Evolutionary conservation across 768 basidiomycete genomes (phyloP).

Genomic region (Kwoniella newhampshirensis): DNA sequence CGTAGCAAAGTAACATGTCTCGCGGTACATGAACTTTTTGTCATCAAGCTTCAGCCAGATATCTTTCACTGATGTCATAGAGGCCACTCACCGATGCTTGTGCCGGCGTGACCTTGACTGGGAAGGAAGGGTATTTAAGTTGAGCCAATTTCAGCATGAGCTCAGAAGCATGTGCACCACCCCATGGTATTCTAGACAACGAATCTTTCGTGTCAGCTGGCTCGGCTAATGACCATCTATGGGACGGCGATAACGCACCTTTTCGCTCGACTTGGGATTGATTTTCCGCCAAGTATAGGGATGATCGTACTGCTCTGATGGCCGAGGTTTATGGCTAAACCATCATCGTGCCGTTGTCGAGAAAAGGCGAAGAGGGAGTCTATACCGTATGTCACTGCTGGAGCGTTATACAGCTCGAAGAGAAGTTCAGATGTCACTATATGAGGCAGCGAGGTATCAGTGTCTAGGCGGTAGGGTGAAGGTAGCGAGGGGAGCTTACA

Average conservation of each 20-base stretch:
- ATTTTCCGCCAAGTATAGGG: conserved; percentile 78
- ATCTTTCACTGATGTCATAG: too few relatives aligned
- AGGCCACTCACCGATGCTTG: conserved; percentile 70
- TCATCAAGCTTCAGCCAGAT: not conserved
- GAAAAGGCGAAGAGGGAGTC: conserved; percentile 93
- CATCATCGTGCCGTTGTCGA: conserved; percentile 69
- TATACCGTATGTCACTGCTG: conserved; percentile 79
- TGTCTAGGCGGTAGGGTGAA: too few relatives aligned
- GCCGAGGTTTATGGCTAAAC: conserved; percentile 85
- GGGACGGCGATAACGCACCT: conserved; percentile 59
- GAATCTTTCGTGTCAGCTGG: not conserved
- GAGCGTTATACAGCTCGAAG: conserved; percentile 88
- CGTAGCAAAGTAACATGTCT: conserved; percentile 75
- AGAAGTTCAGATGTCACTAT: conserved; percentile 92
- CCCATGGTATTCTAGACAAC: conserved; percentile 82
- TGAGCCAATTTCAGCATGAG: conserved; percentile 90
- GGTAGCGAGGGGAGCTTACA: conserved; percentile 59
- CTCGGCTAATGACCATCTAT: not conserved
- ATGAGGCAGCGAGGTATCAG: too few relatives aligned
- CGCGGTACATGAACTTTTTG: conserved; percentile 82
- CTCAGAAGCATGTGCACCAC: conserved; percentile 82
- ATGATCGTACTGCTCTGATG: conserved; percentile 87
- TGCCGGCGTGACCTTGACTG: conserved; percentile 70
- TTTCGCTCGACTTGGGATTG: conserved; percentile 79
- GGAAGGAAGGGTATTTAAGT: conserved; percentile 91